Evolutionary conservation across 306 rosid genomes (phyloP).

Genomic region (Lathyrus sativus): DNA sequence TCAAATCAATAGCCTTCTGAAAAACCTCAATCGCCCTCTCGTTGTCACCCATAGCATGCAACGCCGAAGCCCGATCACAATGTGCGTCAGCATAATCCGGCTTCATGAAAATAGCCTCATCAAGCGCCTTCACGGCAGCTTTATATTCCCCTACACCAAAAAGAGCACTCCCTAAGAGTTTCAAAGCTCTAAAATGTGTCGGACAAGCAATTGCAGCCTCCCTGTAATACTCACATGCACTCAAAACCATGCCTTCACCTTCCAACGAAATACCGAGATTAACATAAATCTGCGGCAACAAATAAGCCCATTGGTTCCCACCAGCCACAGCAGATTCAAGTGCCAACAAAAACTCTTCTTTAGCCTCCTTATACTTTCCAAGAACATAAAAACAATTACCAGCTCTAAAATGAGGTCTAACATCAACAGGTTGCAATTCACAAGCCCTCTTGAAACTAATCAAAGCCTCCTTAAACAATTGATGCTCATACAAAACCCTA

Average conservation of each 20-base stretch:
- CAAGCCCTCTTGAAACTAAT: constrained; percentile 93
- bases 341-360: constrained; percentile 89
- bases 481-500: constrained; percentile 88
- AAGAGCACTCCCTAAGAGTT: constrained; percentile 92
- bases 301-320: constrained; percentile 95
- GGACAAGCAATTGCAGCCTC: constrained; percentile 99
- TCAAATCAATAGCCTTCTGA: constrained; percentile 97
- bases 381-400: constrained; percentile 88
- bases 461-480: constrained; percentile 80
- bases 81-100: constrained; percentile 97
- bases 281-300: constrained; percentile 95
- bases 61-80: constrained; percentile 94
- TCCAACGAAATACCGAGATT: constrained; percentile 93
- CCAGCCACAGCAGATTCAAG: constrained; percentile 91
- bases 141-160: constrained; percentile 97
- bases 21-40: constrained; percentile 94
- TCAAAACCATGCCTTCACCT: constrained; percentile 99
- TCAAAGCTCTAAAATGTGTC: constrained; percentile 95
- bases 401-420: constrained; percentile 90
- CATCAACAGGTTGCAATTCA: constrained; percentile 96
- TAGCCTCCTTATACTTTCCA: constrained; percentile 73
- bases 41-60: constrained; percentile 93
- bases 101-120: constrained; percentile 92
- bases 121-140: constrained; percentile 94
- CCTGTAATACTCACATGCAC: constrained; percentile 98